These are phyloP conservation scores for Fusarium sp. DNA, from an alignment of 2,329 filamentous ascomycete species.

Conservation along the genomic window DNA sequence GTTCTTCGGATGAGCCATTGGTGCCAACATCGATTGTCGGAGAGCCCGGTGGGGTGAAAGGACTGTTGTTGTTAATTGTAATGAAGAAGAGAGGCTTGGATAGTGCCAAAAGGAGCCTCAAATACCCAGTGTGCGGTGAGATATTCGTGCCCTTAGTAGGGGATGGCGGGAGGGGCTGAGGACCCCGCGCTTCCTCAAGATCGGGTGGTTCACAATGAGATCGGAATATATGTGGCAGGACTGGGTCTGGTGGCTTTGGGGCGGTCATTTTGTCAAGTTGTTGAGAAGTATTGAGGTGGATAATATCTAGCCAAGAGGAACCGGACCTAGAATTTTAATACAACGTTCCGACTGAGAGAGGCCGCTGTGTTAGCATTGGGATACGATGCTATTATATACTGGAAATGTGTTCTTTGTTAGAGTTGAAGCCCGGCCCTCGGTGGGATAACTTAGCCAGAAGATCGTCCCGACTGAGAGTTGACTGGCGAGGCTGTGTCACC, in stretches of 20 bases:
- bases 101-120: too few species aligned
- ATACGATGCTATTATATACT: too few species aligned
- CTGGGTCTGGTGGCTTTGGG: background rate
- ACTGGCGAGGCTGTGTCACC: background rate
- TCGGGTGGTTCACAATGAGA: fast-evolving
- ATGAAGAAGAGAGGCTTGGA: too few species aligned
- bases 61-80: too few species aligned
- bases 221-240: fast-evolving
- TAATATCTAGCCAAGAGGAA: background rate
- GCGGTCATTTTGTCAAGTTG: fast-evolving
- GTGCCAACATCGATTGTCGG: background rate
- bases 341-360: too few species aligned
- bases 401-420: too few species aligned
- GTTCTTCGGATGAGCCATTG: background rate
- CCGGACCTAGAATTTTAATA: background rate
- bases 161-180: too few species aligned
- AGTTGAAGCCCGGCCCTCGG: too few species aligned
- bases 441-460: too few species aligned
- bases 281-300: background rate
- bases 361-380: too few species aligned
- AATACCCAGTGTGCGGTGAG: too few species aligned
- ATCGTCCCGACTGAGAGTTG: background rate
- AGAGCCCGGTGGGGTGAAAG: background rate
- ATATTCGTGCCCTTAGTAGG: fast-evolving
- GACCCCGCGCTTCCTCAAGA: background rate